A percentile compares a stretch with the other conserved stretches of the same genome.
phyloP scores from a whole-genome alignment of 1,284 basidiomycete genomes.

The Chalciporus sp. region DNA sequence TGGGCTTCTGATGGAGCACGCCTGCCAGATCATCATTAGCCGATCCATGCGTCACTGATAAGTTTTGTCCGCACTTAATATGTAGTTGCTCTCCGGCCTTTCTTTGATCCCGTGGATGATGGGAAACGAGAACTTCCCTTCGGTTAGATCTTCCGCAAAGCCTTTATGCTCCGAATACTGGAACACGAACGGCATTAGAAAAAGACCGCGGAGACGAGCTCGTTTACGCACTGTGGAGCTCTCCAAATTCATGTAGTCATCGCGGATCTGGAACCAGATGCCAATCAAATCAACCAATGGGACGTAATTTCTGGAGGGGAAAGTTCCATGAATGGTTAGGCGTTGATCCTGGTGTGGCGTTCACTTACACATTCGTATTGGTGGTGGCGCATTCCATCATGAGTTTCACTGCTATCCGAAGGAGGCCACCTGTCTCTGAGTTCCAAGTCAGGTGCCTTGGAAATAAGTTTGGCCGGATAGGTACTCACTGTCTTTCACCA shows the following conservation, averaged over 20 bases:
- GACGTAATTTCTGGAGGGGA: constrained; percentile 75
- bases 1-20: constrained; percentile 83
- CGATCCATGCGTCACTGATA: not conserved
- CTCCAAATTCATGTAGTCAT: constrained; percentile 96
- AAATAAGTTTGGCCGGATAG: not conserved
- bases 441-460: not conserved
- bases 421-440: constrained; percentile 91
- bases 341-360: not conserved
- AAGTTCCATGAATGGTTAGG: not conserved
- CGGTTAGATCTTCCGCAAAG: constrained; percentile 91
- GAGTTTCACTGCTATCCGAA: constrained; percentile 90
- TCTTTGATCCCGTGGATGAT: constrained; percentile 88
- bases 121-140: constrained; percentile 97
- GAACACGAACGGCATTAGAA: not conserved
- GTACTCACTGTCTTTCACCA: constrained; percentile 80
- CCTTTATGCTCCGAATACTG: constrained; percentile 92
- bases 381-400: constrained; percentile 87
- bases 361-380: constrained; percentile 56
- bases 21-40: constrained; percentile 48
- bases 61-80: constrained; percentile 69
- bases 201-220: not conserved
- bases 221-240: constrained; percentile 62
- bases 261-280: constrained; percentile 93
- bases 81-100: constrained; percentile 70
- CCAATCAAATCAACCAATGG: constrained; percentile 93